phyloP scores from a whole-genome alignment of 1,284 basidiomycete genomes.

The Boletus mariae region DNA sequence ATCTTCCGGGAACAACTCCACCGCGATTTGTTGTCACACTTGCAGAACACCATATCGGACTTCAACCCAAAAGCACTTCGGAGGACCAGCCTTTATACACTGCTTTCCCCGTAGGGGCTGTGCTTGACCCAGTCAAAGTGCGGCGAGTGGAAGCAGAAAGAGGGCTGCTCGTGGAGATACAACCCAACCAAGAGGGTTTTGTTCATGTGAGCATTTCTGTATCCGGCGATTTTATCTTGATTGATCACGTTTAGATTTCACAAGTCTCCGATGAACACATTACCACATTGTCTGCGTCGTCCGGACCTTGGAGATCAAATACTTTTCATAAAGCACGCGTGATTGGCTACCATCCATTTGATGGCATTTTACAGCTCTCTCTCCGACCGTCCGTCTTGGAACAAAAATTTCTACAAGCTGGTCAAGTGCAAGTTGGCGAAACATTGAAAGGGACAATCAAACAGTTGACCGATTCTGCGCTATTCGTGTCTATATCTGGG shows the following conservation, averaged over 20 bases:
- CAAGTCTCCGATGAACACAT: constrained; percentile 91
- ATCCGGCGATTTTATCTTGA: neutral
- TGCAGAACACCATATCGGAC: constrained; percentile 66
- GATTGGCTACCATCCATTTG: constrained; percentile 83
- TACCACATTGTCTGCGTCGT: constrained; percentile 63
- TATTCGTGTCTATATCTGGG: constrained; percentile 85
- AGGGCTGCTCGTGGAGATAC: constrained; percentile 71
- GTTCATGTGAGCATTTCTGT: constrained; percentile 65
- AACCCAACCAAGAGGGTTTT: constrained; percentile 70
- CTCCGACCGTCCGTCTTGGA: constrained; percentile 81
- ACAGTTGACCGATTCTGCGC: constrained; percentile 70
- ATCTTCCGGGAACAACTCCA: constrained; percentile 64
- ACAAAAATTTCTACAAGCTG: constrained; percentile 84
- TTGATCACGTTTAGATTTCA: constrained; percentile 66
- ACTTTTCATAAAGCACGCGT: constrained; percentile 87
- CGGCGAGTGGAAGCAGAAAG: constrained; percentile 75
- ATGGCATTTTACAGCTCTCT: constrained; percentile 86
- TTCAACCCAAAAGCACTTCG: constrained; percentile 39
- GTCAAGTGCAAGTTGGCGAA: constrained; percentile 83
- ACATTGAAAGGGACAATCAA: constrained; percentile 83
- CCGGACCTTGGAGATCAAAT: constrained; percentile 77
- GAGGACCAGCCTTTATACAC: constrained; percentile 42
- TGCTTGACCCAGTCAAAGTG: constrained; percentile 72
- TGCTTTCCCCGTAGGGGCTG: constrained; percentile 70
- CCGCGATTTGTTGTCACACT: constrained; percentile 82